Conservation (phyloP, 345 rosid species). For the Excoecaria cochinchinensis region DNA sequence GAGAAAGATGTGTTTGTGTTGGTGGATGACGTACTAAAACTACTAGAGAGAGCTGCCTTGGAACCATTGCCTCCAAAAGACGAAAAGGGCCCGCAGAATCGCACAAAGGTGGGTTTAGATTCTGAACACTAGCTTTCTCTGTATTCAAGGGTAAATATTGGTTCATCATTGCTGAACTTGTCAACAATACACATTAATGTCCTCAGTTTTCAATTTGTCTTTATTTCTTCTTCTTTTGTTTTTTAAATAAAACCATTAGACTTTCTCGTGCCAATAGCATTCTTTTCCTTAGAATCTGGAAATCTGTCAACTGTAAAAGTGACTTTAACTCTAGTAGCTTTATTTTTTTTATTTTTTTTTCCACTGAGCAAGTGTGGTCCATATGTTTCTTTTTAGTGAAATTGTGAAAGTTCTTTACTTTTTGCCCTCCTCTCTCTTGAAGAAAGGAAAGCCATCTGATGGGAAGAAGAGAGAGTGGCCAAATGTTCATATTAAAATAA, state of each 20-base stretch:
- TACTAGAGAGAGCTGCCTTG: slow-evolving; percentile 75
- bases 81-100: slow-evolving; percentile 80
- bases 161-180: not conserved
- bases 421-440: not conserved
- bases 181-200: not conserved
- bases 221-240: no score
- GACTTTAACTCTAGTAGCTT: not conserved
- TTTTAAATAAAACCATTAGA: no score
- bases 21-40: slow-evolving; percentile 74
- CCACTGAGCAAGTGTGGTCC: not conserved
- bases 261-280: no score
- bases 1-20: slow-evolving; percentile 77
- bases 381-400: not conserved
- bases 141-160: not conserved
- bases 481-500: not conserved
- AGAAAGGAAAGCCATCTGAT: not conserved
- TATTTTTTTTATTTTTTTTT: not conserved
- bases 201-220: not conserved
- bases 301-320: not conserved
- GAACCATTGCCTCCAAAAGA: slow-evolving; percentile 86
- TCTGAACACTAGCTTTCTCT: not conserved
- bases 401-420: no score
- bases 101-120: slow-evolving; percentile 58
- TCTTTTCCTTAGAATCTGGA: no score
- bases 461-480: not conserved